Evolutionary conservation across 768 basidiomycete genomes (phyloP), one percentile per base, ranked within the genome.

Genomic region (Nidula microcarpa): DNA sequence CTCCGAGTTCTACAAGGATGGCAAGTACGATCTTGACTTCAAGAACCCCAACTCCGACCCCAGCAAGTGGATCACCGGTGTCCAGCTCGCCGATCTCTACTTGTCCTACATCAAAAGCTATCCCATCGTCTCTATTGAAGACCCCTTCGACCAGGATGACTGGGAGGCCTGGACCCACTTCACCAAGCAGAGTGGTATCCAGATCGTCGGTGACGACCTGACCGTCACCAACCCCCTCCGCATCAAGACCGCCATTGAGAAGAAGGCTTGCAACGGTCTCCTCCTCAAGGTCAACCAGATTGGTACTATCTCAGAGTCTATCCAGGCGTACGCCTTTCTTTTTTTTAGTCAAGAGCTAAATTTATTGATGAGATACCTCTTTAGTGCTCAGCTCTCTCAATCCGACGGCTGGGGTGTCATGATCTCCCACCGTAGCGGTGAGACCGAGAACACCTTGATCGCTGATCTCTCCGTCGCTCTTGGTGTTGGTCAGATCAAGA

Each of bases 211-310:
- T 63, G 96, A 98, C 64, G 97, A 99, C 69, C 73, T 99, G 76
- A 96, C 94, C 11, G 97, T 99, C 62, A 98, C 97, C 65, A 99
- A 99, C 84, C 91, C 94, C 41, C 73, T 86, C 57, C 87, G 97
- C 56, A 98, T 99, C 86, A 91, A 92, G 84, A 96, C 92, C 37
- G 97, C 97, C 62, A 97, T 98, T 59, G 91, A 98, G 78, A 97
- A 96, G 86, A 98, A 96, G 84, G 92, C 97, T 36, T 98, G 96
- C 86, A 98, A 98, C 66, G 97, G 93, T 68, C 83, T 99, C 39
- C 83, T 99, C 57, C 86, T 99, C 74, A 99, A 98, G 87, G 89
- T 98, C 74, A 98, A 98, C 84, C 96, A 99, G 74, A 98, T 98
- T 67, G 97, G 97, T 64, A 95, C 95, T 58, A 94, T 99, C 74